Base-by-base conservation (phyloP, 805 yeast species). In the Hanseniaspora valbyensis region DNA sequence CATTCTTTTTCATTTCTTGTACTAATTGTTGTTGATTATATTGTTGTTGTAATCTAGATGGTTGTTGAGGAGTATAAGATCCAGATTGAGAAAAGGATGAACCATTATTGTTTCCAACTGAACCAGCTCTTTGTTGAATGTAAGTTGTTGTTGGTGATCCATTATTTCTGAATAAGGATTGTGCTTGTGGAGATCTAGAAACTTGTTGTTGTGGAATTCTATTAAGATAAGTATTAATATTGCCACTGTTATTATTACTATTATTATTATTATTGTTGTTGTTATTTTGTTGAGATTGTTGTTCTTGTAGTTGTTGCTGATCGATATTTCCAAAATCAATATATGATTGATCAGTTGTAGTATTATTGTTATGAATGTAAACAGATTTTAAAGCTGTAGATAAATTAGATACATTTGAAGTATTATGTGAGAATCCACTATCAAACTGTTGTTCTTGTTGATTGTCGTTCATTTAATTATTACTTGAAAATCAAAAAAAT, bases 301-400 rank as follows among this genome's bases (percentile, higher is more conserved):
- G 48, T 30, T 38, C 57, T 44, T 54, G 56, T 34, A 46, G 53
- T 32, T 52, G 55, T 37, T 53, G 48, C 29, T 55, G 55, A 25
- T 45, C 53, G 19, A 49, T 45, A 18, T 49, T 42, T 26, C 56
- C 63, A 44, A 61, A 57, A 50, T 56, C 58, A 36, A 61, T 58
- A 49, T 61, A 59, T 28, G 62, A 58, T 39, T 61, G 65, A 42
- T 61, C 63, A 7, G 61, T 57, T 2, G 59, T 56, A 2, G 59
- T 57, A 46, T 61, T 59, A 49, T 57, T 63, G 25, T 44, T 21
- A 19, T 64, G 62, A 33, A 65, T 40, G 49, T 61, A 61, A n/a
- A 65, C 66, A 45, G 61, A 64, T 41, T 64, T 65, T 30, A 65
- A 57, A 8, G 68, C 68, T 44, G 59, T 63, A 8, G 68, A 65